Evolutionary conservation across 257 asterid species (phyloP), one percentile per base, ranked within the genome.

Genomic region (Forsythia viridissima): DNA sequence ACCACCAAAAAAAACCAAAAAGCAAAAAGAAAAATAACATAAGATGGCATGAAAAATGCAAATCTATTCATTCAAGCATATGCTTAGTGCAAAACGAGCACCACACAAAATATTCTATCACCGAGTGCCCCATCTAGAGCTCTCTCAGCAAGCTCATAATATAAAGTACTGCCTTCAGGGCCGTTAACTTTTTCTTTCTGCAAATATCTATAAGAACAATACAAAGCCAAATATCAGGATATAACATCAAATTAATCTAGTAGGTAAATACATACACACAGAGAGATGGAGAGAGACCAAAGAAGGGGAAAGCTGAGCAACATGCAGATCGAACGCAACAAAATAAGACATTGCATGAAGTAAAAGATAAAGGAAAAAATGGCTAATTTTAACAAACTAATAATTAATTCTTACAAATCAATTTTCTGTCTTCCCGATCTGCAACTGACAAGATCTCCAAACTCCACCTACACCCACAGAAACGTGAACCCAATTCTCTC

Each of bases 101-200:
- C 24, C 24, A 24, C 24, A 24, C 24, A 24, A 24, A 24, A 24
- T 24, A 24, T 76, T 75, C 84, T 85, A 40, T 87, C 87, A 78
- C 83, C 43, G 71, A 89, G 40, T 36, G 86, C 79, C 70, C 77
- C 89, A 82, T 95, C 94, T 74, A 91, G 87, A 71, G 97, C 93
- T 83, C 97, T 91, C 90, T 95, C 98, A 52, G 98, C 98, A 77
- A 92, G 97, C 92, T 92, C 97, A 79, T 89, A 93, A 77, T 80
- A 84, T 8, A 88, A 72, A 63, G 79, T 79, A 87, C 77, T 80
- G 55, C 97, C 97, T 77, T 93, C 99, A 21, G 97, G 97, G 34
- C 98, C 94, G 55, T 80, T 90, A 46, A 89, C 92, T 76, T 88
- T 95, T 72, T 93, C 97, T 78, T 91, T 95, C 85, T 92, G 97